Evolutionary conservation across 1,284 basidiomycete species (phyloP).

Genomic region (Sporisorium sorghi): DNA sequence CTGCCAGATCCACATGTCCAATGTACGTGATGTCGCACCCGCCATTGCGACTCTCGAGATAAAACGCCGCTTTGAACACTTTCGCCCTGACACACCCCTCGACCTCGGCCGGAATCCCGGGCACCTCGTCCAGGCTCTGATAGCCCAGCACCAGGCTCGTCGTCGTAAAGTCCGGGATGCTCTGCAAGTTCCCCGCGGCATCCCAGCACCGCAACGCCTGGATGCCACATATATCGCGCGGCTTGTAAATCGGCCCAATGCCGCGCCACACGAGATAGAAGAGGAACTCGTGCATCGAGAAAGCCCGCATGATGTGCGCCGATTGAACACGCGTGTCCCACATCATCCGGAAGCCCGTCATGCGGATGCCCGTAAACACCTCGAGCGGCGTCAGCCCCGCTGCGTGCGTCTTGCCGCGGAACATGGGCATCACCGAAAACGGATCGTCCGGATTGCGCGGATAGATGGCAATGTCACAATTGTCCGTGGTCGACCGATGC

Average conservation of each 20-base stretch:
- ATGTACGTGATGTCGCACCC: conserved; percentile 54
- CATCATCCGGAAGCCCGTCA: conserved; percentile 52
- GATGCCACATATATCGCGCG: conserved; percentile 50
- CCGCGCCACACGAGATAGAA: conserved; percentile 59
- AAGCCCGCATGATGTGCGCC: conserved; percentile 50
- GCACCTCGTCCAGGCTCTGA: conserved; percentile 34
- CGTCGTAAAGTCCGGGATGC: conserved; percentile 37
- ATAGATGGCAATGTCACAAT: conserved; percentile 30
- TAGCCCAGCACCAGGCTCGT: conserved; percentile 47
- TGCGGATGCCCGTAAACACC: conserved; percentile 52
- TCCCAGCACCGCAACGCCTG: conserved; percentile 50
- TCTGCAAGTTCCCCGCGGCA: conserved; percentile 33
- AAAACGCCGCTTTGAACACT: conserved; percentile 48
- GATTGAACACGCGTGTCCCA: conserved; percentile 57
- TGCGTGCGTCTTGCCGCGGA: conserved; percentile 43
- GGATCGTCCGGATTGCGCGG: conserved; percentile 36
- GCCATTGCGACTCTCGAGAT: conserved; percentile 42
- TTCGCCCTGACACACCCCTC: conserved; percentile 52
- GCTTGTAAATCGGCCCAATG: conserved; percentile 56
- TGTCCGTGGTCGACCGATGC: conserved; percentile 25
- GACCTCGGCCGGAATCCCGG: conserved; percentile 35
- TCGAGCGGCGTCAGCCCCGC: conserved; percentile 47
- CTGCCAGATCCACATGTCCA: conserved; percentile 44
- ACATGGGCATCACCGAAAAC: conserved; percentile 46
- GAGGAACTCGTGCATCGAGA: conserved; percentile 50